A percentile compares a stretch with the other conserved stretches of the same genome.
These are phyloP conservation scores for Funneliformis mosseae DNA, from an alignment of 192 early-diverging fungal genomes.

Conservation along the genomic window DNA sequence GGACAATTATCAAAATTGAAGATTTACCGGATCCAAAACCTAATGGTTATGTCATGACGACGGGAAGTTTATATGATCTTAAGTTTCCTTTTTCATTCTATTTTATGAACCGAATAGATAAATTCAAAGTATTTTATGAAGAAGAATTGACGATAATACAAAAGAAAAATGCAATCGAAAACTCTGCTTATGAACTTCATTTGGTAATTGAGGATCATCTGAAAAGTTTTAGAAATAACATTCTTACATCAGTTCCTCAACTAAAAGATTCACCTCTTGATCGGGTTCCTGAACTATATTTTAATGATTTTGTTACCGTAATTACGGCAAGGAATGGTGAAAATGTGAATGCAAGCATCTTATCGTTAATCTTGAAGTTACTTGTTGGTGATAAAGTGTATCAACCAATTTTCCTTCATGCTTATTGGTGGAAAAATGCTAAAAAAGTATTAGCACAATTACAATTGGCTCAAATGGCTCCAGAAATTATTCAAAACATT, in stretches of 20 bases:
- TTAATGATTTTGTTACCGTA: conserved; percentile 21
- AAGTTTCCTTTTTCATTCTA: conserved; percentile 32
- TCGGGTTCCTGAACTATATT: conserved; percentile 16
- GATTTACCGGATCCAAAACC: conserved; percentile 23
- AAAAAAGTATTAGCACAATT: conserved; percentile 20
- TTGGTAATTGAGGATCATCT: conserved; percentile 1
- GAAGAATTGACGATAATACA: conserved; percentile 16
- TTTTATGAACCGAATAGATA: conserved; percentile 27
- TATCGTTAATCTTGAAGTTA: conserved; percentile 3
- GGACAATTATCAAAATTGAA: conserved; percentile 11
- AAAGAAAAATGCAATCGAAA: conserved; percentile 15
- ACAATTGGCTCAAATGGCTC: conserved; percentile 9
- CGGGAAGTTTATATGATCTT: neutral
- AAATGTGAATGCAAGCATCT: neutral
- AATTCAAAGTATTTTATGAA: conserved; percentile 2
- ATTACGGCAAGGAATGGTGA: neutral
- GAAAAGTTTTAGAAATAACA: neutral
- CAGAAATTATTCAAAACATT: conserved; percentile 11
- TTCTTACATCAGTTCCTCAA: neutral
- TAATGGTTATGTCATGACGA: neutral
- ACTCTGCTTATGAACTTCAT: neutral
- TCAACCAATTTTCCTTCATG: conserved; percentile 14
- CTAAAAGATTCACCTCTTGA: neutral
- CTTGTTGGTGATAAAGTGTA: conserved; percentile 12
- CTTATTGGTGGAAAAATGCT: conserved; percentile 32